Percentiles rank a stretch among this genome's conserved stretches.
Evolutionary conservation across 306 rosid genomes (phyloP).

Genomic region (Parietaria judaica): DNA sequence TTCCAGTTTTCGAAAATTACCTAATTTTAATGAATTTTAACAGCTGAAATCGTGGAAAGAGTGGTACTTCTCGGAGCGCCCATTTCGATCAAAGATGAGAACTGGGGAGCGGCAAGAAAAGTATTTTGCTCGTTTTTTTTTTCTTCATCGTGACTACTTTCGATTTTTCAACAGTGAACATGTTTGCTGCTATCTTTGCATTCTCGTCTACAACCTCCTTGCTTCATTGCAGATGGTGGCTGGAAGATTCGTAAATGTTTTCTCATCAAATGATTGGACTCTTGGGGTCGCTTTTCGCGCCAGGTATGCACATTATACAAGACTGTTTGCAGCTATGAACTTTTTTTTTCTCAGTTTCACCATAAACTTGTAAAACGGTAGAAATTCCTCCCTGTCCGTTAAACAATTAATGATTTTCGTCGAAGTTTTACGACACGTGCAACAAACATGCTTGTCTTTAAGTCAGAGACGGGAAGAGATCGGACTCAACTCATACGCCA

Average conservation of each 20-base stretch:
- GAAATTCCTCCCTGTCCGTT: too few species aligned
- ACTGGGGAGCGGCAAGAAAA: conserved; percentile 46
- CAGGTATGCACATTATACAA: conserved; percentile 19
- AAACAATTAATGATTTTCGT: too few species aligned
- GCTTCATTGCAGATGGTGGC: conserved; percentile 39
- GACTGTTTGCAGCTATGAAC: neutral
- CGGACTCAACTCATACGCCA: too few species aligned
- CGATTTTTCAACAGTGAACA: neutral
- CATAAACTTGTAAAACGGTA: too few species aligned
- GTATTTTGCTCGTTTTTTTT: conserved; percentile 8
- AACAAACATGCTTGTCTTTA: too few species aligned
- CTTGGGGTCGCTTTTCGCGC: conserved; percentile 53
- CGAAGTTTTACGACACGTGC: too few species aligned
- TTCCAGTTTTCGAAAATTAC: conserved; percentile 5
- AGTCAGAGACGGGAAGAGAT: too few species aligned
- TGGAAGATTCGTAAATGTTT: conserved; percentile 45
- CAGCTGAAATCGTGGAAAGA: conserved; percentile 43
- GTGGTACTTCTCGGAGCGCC: conserved; percentile 51
- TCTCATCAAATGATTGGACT: conserved; percentile 45
- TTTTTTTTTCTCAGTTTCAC: too few species aligned
- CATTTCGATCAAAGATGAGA: conserved; percentile 39
- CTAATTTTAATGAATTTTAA: conserved; percentile 9
- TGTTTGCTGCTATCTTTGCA: neutral
- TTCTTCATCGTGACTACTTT: neutral
- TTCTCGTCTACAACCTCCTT: conserved; percentile 8